Conservation (phyloP, 768 basidiomycete genomes). For the Termitomyces sp. region DNA sequence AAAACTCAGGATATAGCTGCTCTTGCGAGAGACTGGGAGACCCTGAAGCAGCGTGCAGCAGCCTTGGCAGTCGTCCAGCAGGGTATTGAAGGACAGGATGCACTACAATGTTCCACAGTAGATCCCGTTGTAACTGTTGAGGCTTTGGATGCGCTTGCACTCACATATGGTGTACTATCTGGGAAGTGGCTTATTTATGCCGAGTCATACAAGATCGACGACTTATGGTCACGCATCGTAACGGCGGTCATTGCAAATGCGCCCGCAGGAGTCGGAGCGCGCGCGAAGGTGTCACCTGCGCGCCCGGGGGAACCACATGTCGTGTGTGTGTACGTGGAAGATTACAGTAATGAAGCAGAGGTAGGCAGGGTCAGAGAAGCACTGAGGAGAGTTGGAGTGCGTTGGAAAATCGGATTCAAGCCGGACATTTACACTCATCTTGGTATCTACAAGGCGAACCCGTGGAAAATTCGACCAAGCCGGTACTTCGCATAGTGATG, state of each 20-base stretch:
- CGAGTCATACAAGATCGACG: constrained; percentile 24
- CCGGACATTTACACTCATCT: constrained; percentile 32
- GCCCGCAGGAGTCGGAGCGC: constrained; percentile 13
- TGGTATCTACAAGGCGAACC: constrained; percentile 30
- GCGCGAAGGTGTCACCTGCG: constrained; percentile 30
- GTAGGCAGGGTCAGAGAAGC: constrained; percentile 25
- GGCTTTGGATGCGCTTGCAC: constrained; percentile 27
- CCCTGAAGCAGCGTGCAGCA: constrained; percentile 4
- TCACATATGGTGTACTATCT: constrained; percentile 20
- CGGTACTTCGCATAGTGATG: constrained; percentile 16
- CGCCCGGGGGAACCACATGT: constrained; percentile 25
- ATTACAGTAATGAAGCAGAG: constrained; percentile 20
- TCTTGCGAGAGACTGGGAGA: constrained; percentile 7
- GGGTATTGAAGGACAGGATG: not conserved
- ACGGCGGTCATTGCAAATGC: constrained; percentile 10
- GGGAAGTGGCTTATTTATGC: constrained; percentile 37
- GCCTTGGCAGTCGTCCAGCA: not conserved
- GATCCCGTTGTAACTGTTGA: constrained; percentile 20
- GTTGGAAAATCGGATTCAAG: constrained; percentile 34
- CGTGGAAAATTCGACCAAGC: constrained; percentile 29
- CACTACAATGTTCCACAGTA: not conserved
- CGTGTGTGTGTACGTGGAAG: constrained; percentile 29
- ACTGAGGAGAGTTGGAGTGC: constrained; percentile 25
- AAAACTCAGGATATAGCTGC: constrained; percentile 4
- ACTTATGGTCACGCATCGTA: constrained; percentile 29